Conservation (phyloP, 768 basidiomycete species). For the Russula sp. region DNA sequence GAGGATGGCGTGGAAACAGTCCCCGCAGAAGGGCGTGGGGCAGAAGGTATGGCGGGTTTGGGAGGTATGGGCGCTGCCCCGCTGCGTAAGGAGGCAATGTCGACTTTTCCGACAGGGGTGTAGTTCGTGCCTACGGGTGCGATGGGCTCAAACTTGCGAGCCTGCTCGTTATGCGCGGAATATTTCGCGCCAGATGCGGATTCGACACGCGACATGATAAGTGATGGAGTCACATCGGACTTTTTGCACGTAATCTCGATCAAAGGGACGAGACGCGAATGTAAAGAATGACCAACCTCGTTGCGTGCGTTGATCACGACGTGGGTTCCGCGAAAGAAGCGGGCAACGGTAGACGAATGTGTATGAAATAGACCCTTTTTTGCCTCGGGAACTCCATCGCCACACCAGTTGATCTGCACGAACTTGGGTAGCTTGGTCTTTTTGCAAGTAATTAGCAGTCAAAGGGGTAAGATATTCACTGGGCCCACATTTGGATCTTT, state of each 20-base stretch:
- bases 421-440: conserved; percentile 86
- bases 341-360: conserved; percentile 76
- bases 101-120: conserved; percentile 69
- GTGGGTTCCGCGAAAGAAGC: conserved; percentile 79
- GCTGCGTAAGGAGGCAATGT: conserved; percentile 56
- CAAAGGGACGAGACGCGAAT: neutral
- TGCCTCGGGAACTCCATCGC: conserved; percentile 89
- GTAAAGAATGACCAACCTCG: conserved; percentile 51
- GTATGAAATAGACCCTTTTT: conserved; percentile 93
- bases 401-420: conserved; percentile 96
- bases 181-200: conserved; percentile 90
- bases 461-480: neutral
- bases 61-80: conserved; percentile 27
- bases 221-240: conserved; percentile 74
- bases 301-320: conserved; percentile 84
- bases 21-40: conserved; percentile 44
- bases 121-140: conserved; percentile 77
- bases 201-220: conserved; percentile 86
- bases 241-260: conserved; percentile 35
- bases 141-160: conserved; percentile 74
- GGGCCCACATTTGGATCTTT: conserved; percentile 74
- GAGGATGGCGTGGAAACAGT: conserved; percentile 39
- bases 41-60: conserved; percentile 36
- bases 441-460: conserved; percentile 4
- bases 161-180: conserved; percentile 73